Percentiles rank a stretch among this genome's conserved stretches.
phyloP scores from a whole-genome alignment of 306 rosid genomes.

The Begonia loranthoides region DNA sequence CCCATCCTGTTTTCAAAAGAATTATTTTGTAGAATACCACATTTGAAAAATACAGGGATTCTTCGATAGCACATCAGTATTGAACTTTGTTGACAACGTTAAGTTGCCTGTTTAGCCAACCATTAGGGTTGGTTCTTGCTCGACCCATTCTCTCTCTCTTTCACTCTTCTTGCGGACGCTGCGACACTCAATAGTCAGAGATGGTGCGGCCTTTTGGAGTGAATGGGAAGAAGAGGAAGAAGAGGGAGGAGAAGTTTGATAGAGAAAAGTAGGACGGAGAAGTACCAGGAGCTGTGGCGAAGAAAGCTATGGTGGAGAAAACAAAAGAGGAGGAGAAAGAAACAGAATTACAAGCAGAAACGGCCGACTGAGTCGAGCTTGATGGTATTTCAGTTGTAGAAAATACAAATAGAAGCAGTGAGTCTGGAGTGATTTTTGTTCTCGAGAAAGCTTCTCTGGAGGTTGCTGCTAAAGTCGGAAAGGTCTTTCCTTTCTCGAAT shows the following conservation, averaged over 20 bases:
- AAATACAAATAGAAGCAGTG: constrained; percentile 10
- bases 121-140: not conserved
- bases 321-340: constrained; percentile 7
- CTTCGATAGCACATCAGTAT: no score
- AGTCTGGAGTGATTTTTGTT: constrained; percentile 41
- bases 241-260: constrained; percentile 15
- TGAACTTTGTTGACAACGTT: no score
- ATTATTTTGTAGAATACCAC: no score
- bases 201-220: constrained; percentile 46
- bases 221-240: constrained; percentile 48
- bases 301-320: constrained; percentile 10
- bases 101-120: no score
- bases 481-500: constrained; percentile 25
- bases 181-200: not conserved
- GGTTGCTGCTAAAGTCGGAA: constrained; percentile 84
- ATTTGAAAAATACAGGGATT: no score
- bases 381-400: constrained; percentile 43
- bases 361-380: constrained; percentile 15
- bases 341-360: constrained; percentile 1
- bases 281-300: constrained; percentile 1
- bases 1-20: no score
- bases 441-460: constrained; percentile 84
- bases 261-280: constrained; percentile 24
- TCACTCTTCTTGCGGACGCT: not conserved
- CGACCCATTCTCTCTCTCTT: not conserved